Percentiles rank a stretch among this genome's conserved stretches.
phyloP scores from a whole-genome alignment of 177 flowering plant species.

The Tripterygium wilfordii region DNA sequence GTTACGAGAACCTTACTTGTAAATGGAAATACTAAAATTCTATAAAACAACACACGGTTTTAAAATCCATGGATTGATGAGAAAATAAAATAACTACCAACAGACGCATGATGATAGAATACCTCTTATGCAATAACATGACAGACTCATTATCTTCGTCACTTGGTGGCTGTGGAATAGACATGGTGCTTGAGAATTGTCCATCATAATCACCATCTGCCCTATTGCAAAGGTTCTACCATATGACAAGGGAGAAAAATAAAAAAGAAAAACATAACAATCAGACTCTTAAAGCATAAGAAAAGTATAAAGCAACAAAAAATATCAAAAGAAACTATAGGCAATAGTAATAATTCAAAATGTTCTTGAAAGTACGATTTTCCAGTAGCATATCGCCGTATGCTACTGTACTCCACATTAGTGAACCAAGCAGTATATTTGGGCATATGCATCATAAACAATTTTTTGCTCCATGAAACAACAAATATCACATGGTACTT shows the following conservation, averaged over 20 bases:
- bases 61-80: background rate
- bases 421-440: no score
- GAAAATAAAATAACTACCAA: background rate
- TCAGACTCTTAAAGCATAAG: background rate
- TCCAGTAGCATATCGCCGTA: no score
- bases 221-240: conserved; percentile 34
- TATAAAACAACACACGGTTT: background rate
- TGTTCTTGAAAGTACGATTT: no score
- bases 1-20: background rate
- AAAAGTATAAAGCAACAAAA: no score
- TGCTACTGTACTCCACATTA: no score
- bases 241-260: conserved; percentile 7
- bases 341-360: no score
- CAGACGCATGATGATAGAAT: no score
- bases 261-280: background rate
- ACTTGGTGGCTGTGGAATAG: conserved; percentile 18
- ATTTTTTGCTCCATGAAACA: no score
- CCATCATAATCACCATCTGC: conserved; percentile 42
- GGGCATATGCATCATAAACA: no score
- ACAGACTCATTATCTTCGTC: conserved; percentile 25
- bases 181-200: conserved; percentile 17
- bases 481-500: no score
- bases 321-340: no score
- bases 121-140: conserved; percentile 41
- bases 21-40: background rate